phyloP scores from a whole-genome alignment of 805 yeast species.

The Sugiyamaella smithiae region DNA sequence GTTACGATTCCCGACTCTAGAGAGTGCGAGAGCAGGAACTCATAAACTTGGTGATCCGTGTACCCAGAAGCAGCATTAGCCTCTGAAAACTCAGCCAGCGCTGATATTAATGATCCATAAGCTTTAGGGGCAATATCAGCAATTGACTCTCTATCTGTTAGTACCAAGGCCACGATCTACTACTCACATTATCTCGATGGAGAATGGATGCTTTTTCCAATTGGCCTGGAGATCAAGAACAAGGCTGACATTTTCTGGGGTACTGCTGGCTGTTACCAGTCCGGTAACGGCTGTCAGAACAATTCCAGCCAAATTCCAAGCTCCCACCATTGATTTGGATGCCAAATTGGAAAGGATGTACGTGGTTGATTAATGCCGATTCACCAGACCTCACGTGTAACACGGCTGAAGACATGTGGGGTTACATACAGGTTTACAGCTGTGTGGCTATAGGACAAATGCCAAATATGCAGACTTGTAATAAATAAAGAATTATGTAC shows the following conservation, averaged over 20 bases:
- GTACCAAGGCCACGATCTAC: background rate
- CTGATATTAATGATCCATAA: conserved; percentile 34
- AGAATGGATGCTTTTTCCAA: conserved; percentile 24
- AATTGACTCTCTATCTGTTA: conserved; percentile 31
- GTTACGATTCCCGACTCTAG: conserved; percentile 17
- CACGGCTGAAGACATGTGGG: too few relatives aligned
- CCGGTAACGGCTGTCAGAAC: too few relatives aligned
- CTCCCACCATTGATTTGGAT: too few relatives aligned
- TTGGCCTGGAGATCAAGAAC: conserved; percentile 18
- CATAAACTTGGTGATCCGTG: conserved; percentile 19
- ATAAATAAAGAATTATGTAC: background rate
- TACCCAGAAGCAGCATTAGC: conserved; percentile 13
- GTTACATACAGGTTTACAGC: too few relatives aligned
- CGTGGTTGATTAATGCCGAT: too few relatives aligned
- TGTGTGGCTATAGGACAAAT: too few relatives aligned
- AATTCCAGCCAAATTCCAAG: too few relatives aligned
- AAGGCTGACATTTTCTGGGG: background rate
- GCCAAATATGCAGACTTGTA: background rate
- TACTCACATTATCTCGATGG: conserved; percentile 23
- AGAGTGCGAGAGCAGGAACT: conserved; percentile 24
- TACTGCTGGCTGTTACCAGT: background rate
- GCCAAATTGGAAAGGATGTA: too few relatives aligned
- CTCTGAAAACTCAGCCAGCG: conserved; percentile 17
- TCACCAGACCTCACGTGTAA: too few relatives aligned
- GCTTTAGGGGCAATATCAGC: conserved; percentile 31